Percentiles rank a stretch among this genome's conserved stretches.
These are phyloP conservation scores for Clonostachys rhizophaga DNA, from an alignment of 2,329 filamentous ascomycete species.

Conservation along the genomic window DNA sequence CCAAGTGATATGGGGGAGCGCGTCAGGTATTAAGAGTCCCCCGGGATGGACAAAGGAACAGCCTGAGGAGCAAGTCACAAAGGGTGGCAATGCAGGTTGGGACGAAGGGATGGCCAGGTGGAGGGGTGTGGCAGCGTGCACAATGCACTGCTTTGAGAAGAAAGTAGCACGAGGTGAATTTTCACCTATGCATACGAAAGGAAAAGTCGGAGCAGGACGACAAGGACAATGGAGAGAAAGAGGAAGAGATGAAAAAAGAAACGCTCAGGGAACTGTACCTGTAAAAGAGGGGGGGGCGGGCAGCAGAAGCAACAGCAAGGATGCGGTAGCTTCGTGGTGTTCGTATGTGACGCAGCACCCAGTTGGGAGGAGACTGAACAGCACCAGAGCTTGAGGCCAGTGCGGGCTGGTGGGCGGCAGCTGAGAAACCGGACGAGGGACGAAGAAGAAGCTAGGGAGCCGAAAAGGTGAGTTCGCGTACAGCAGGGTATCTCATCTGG, in stretches of 20 bases:
- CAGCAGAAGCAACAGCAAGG: not conserved
- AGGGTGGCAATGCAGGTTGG: slow-evolving; percentile 4
- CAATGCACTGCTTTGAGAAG: not conserved
- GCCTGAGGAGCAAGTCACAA: not conserved
- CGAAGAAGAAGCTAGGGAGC: not conserved
- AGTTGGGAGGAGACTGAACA: not conserved
- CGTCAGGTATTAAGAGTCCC: not conserved
- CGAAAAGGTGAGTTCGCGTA: not conserved
- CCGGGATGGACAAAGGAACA: not conserved
- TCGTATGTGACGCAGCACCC: not conserved
- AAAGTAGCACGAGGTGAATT: slow-evolving; percentile 1
- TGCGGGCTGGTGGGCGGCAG: not conserved
- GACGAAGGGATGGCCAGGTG: slow-evolving; percentile 1
- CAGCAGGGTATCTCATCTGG: not conserved
- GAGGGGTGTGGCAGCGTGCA: not conserved
- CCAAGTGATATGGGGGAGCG: not conserved
- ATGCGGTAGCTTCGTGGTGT: not conserved
- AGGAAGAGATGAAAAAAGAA: not conserved
- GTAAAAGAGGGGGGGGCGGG: not conserved
- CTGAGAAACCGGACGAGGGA: not conserved
- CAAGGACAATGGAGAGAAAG: not conserved
- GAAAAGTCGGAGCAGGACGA: not conserved
- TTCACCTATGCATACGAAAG: not conserved
- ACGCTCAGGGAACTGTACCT: not conserved
- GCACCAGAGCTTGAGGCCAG: not conserved